These are phyloP conservation scores for Achlya hypogyna DNA, from an alignment of 352 stramenopile species.

Conservation along the genomic window DNA sequence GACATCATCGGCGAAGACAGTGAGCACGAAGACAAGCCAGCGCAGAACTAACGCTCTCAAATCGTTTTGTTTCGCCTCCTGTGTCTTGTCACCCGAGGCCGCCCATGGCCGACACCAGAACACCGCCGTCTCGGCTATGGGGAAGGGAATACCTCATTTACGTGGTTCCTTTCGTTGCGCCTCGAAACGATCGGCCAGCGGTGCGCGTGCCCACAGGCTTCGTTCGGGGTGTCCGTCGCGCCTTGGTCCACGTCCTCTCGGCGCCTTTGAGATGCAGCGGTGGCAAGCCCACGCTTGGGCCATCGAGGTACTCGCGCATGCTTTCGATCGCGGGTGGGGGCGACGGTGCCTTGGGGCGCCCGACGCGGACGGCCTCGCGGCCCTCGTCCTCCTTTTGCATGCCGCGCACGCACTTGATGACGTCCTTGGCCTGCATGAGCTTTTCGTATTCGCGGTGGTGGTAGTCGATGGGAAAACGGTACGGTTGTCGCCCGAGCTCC, in stretches of 20 bases:
- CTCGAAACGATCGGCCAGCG: neutral
- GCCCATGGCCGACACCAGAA: too few species aligned
- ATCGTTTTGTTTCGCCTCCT: too few species aligned
- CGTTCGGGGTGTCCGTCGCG: neutral
- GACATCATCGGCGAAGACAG: slow-evolving; percentile 52
- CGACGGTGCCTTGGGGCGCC: neutral
- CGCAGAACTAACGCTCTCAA: neutral
- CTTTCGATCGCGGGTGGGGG: neutral
- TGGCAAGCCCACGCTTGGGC: neutral
- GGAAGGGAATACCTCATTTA: too few species aligned
- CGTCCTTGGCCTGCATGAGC: slow-evolving; percentile 37
- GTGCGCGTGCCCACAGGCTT: neutral
- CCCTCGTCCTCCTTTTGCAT: slow-evolving; percentile 24
- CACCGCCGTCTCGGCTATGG: too few species aligned
- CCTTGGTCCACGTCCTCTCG: neutral
- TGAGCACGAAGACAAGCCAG: neutral
- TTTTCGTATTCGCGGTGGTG: slow-evolving; percentile 58
- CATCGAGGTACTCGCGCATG: slow-evolving; percentile 5
- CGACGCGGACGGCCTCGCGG: neutral
- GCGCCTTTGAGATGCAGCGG: neutral
- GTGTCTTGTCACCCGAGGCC: too few species aligned
- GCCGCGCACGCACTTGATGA: slow-evolving; percentile 52
- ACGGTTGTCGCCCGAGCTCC: slow-evolving; percentile 33
- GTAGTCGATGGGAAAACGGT: slow-evolving; percentile 70
- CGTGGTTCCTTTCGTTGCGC: neutral